Base-by-base conservation (phyloP, 2,329 filamentous ascomycete species). In the Ascochyta pisi region DNA sequence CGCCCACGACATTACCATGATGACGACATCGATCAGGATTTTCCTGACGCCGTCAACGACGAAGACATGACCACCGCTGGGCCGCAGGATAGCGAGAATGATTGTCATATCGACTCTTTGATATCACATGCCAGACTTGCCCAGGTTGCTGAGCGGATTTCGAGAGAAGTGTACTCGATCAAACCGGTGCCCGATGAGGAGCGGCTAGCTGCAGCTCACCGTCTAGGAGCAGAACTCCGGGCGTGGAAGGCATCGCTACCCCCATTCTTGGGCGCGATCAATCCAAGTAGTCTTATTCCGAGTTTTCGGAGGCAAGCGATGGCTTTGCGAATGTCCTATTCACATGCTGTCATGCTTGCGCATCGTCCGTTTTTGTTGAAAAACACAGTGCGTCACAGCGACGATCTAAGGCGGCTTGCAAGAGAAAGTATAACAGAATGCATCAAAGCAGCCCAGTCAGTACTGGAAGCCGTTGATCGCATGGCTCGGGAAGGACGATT, bases 1-100 rank as follows among this genome's bases (percentile, higher is more conserved):
- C 77, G 85, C 1, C 85, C 85, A 1, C 70, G 83, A 16, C 76
- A 85, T 31, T 82, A 86, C 15, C 84, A 86, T 47, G 85, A 88
- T 38, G 83, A 86, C 24, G 84, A 88, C 43, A 84, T 86, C 37
- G 84, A 87, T 41, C 84, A 87, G 54, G 80, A 82, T 2, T 77
- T 85, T n/a, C 86, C 86, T 0, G 79, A 79, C 15, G 63, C 76
- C 1, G 77, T 86, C 39, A 84, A 85, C 50, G 85, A 88, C 54
- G 81, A 85, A 34, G 80, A 86, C 27, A 81, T 88, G 73, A 78
- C 81, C 63, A 77, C 8, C 65, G 77, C 29, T 73, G 82, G 23
- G 66, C 77, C 7, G 58, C 62, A 1, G 54, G 12, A 16, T 19
- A 40, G 45, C 27, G 44, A 59, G 3, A 76, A 77, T 29, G 82